A percentile compares a stretch with the other conserved stretches of the same genome.
These are phyloP conservation scores for Asclepias syriaca DNA, from an alignment of 257 asterid species.

Conservation along the genomic window DNA sequence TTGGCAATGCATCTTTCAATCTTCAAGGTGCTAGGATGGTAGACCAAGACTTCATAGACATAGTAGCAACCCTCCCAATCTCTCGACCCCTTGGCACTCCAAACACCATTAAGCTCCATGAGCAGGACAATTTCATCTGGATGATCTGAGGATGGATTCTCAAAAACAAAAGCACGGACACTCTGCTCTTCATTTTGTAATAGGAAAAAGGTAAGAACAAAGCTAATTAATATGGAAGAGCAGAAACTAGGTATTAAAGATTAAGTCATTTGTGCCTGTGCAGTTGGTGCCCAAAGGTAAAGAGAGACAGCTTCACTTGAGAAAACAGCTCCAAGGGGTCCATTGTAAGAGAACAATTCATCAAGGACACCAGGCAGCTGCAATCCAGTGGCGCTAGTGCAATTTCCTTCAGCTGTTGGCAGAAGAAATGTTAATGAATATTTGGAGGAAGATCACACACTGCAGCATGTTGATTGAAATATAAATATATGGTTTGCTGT, in stretches of 20 bases:
- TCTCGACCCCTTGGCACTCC: constrained; percentile 68
- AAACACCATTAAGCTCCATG: constrained; percentile 71
- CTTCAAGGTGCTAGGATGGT: constrained; percentile 75
- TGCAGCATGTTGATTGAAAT: neutral
- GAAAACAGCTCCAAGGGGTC: constrained; percentile 78
- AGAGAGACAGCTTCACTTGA: constrained; percentile 52
- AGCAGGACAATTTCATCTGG: constrained; percentile 61
- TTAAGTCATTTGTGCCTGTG: constrained; percentile 48
- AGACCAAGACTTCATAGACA: constrained; percentile 79
- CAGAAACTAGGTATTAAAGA: neutral
- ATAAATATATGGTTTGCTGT: neutral
- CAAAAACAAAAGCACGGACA: constrained; percentile 55
- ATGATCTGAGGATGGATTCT: constrained; percentile 41
- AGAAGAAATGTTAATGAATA: neutral
- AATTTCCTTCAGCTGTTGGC: constrained; percentile 45
- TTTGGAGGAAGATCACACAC: neutral
- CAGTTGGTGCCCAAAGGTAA: constrained; percentile 95
- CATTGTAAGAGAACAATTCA: constrained; percentile 68
- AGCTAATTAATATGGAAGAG: constrained; percentile 2
- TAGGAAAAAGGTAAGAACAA: constrained; percentile 12
- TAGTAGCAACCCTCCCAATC: constrained; percentile 92
- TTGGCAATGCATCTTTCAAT: constrained; percentile 73
- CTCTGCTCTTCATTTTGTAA: constrained; percentile 35
- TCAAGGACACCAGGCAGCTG: constrained; percentile 95
- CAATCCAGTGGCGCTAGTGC: constrained; percentile 63